A percentile compares a stretch with the other conserved stretches of the same genome.
Evolutionary conservation across 176 grass and related monocot genomes (phyloP).

Genomic region (Bothriochloa decipiens): DNA sequence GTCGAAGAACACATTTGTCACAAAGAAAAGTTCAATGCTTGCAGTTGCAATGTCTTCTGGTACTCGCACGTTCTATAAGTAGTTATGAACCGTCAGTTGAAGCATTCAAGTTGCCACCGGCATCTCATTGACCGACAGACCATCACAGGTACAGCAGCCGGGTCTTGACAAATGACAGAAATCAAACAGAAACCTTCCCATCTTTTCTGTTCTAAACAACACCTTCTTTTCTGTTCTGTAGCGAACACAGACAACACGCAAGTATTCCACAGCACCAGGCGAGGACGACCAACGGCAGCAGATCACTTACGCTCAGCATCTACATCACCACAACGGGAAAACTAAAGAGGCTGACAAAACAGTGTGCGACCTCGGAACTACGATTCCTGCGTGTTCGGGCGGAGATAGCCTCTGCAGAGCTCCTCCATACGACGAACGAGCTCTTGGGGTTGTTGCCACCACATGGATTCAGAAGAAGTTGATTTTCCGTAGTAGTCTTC

Average conservation of each 20-base stretch:
- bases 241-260: background rate
- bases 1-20: background rate
- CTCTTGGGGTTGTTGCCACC: conserved; percentile 53
- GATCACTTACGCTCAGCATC: background rate
- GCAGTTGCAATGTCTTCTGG: background rate
- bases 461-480: conserved; percentile 34
- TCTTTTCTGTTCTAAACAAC: background rate
- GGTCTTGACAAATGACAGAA: conserved; percentile 21
- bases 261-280: background rate
- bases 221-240: background rate
- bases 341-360: background rate
- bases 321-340: background rate
- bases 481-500: conserved; percentile 40
- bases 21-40: background rate
- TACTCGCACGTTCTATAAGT: background rate
- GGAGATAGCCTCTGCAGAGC: conserved; percentile 39
- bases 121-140: conserved; percentile 15
- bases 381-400: conserved; percentile 33
- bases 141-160: background rate
- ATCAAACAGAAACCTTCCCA: background rate
- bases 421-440: conserved; percentile 34
- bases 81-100: conserved; percentile 35
- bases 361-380: background rate
- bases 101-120: conserved; percentile 47
- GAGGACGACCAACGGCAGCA: background rate